Conservation (phyloP, 805 yeast genomes). For the Jamesozyma gamospora region DNA sequence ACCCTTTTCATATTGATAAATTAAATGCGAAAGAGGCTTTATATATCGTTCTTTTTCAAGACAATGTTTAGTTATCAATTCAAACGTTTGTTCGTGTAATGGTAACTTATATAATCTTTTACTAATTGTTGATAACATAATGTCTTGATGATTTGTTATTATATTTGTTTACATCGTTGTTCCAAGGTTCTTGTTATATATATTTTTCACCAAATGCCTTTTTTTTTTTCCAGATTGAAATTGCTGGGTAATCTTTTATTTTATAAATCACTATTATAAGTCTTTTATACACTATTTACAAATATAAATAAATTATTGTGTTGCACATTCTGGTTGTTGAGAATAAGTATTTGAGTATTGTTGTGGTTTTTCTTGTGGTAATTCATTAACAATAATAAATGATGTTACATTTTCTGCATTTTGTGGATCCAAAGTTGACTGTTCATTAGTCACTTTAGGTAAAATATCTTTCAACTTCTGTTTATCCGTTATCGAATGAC, state of each 20-base stretch:
- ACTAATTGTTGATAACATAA: neutral
- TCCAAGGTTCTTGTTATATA: too few species aligned
- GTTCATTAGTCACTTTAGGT: slow-evolving; percentile 29
- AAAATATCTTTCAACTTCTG: slow-evolving; percentile 43
- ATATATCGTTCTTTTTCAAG: neutral
- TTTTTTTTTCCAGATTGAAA: too few species aligned
- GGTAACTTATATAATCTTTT: neutral
- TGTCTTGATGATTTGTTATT: too few species aligned
- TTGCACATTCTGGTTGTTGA: slow-evolving; percentile 33
- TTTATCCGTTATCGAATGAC: slow-evolving; percentile 59
- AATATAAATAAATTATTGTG: slow-evolving; percentile 28
- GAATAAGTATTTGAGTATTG: slow-evolving; percentile 1
- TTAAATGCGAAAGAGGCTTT: neutral
- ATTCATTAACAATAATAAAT: slow-evolving; percentile 15
- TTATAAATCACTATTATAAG: too few species aligned
- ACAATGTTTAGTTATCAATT: too few species aligned
- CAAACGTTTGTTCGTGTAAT: neutral
- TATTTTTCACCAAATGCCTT: too few species aligned
- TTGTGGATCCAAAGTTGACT: slow-evolving; percentile 11
- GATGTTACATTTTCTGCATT: slow-evolving; percentile 26
- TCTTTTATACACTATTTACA: too few species aligned
- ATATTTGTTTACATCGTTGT: too few species aligned
- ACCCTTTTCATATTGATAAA: neutral
- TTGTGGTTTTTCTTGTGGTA: slow-evolving; percentile 6
- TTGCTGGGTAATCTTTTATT: too few species aligned